A percentile compares a stretch with the other conserved stretches of the same genome.
These are phyloP conservation scores for Cetradonia linearis DNA, from an alignment of 495 filamentous ascomycete genomes.

Conservation along the genomic window DNA sequence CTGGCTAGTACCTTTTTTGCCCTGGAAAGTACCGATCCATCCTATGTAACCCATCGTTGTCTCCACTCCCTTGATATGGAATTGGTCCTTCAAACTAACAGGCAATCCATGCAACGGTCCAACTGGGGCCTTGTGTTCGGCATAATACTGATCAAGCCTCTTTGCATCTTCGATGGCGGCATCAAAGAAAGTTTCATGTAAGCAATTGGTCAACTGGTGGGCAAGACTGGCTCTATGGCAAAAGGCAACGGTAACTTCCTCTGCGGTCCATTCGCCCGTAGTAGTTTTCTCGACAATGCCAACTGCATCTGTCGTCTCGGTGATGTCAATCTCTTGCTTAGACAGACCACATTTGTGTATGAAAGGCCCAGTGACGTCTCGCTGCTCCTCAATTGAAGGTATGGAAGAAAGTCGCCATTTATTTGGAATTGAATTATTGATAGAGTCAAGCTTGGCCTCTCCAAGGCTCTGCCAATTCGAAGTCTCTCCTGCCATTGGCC, in stretches of 20 bases:
- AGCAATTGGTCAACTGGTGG: constrained; percentile 49
- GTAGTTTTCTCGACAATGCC: constrained; percentile 41
- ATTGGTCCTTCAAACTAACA: constrained; percentile 60
- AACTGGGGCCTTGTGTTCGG: constrained; percentile 36
- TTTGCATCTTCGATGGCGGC: constrained; percentile 49
- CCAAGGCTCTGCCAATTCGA: constrained; percentile 37
- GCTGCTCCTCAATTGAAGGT: constrained; percentile 41
- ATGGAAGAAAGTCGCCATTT: constrained; percentile 45
- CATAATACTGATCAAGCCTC: constrained; percentile 47
- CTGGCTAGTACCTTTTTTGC: constrained; percentile 34
- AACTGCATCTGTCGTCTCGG: constrained; percentile 42
- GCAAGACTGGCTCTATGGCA: constrained; percentile 47
- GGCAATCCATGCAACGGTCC: constrained; percentile 58
- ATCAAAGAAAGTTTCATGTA: constrained; percentile 56
- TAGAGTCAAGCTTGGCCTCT: constrained; percentile 43
- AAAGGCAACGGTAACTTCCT: constrained; percentile 46
- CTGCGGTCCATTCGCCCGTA: constrained; percentile 36
- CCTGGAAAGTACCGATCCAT: constrained; percentile 40
- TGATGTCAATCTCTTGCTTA: constrained; percentile 46
- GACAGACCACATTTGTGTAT: constrained; percentile 46
- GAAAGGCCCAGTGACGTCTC: constrained; percentile 52
- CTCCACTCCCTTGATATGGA: constrained; percentile 55
- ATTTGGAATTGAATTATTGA: constrained; percentile 44
- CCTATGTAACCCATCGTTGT: constrained; percentile 55
- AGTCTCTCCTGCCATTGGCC: constrained; percentile 14